Evolutionary conservation across 805 yeast species (phyloP).

Genomic region (Candida manassasensis): DNA sequence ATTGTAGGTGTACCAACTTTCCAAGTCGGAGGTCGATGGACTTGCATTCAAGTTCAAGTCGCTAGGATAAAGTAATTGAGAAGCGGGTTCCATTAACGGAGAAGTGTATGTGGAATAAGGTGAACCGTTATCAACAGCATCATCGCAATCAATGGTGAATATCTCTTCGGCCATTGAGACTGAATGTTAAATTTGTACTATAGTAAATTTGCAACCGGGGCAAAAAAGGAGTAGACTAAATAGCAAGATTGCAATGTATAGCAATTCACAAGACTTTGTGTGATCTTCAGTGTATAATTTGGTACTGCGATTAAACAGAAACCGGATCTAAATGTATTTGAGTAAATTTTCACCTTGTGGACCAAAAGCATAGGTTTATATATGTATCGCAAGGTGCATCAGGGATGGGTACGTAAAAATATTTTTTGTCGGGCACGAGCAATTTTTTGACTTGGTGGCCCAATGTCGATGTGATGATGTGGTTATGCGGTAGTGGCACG

Average conservation of each 20-base stretch:
- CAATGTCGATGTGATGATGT: background rate
- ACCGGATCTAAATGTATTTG: too few relatives aligned
- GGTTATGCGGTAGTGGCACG: background rate
- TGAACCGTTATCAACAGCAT: background rate
- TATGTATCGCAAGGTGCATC: background rate
- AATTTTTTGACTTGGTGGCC: too few relatives aligned
- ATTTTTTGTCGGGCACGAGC: constrained; percentile 1
- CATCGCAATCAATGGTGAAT: background rate
- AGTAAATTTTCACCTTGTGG: too few relatives aligned
- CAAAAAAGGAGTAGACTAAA: too few relatives aligned
- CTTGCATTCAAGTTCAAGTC: background rate
- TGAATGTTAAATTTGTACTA: too few relatives aligned
- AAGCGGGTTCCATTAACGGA: background rate
- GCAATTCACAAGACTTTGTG: too few relatives aligned
- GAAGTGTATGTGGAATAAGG: background rate
- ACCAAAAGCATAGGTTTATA: background rate
- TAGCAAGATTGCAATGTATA: too few relatives aligned
- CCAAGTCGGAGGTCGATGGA: background rate
- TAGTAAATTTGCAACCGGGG: too few relatives aligned
- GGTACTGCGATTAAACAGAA: too few relatives aligned
- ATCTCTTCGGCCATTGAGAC: constrained; percentile 1
- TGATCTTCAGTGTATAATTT: too few relatives aligned
- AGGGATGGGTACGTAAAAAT: background rate
- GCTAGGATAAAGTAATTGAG: background rate
- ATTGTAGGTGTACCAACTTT: too few relatives aligned